Conservation (phyloP, 441 rosid genomes). For the Kokia cookei region DNA sequence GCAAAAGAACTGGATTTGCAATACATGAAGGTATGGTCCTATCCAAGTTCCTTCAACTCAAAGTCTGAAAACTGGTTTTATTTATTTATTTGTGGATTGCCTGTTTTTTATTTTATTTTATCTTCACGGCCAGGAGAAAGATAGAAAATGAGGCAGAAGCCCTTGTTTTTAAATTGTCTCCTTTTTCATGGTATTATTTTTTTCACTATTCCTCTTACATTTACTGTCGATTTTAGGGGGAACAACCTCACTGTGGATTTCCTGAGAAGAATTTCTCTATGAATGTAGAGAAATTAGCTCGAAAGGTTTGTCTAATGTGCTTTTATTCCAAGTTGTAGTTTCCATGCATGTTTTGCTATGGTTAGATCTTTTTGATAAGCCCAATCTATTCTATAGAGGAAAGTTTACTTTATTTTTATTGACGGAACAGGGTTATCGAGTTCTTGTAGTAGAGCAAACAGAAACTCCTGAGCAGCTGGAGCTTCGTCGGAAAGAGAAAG, state of each 20-base stretch:
- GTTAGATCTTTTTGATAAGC: conserved; percentile 12
- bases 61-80: background rate
- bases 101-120: background rate
- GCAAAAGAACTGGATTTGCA: conserved; percentile 93
- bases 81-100: background rate
- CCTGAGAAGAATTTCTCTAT: conserved; percentile 92
- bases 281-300: conserved; percentile 88
- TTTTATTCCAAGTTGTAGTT: conserved; percentile 9
- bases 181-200: conserved; percentile 1
- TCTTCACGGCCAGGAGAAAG: background rate
- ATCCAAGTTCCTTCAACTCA: conserved; percentile 2
- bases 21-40: conserved; percentile 84
- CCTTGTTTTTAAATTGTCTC: background rate
- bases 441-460: conserved; percentile 95
- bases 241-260: conserved; percentile 99
- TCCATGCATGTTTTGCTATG: background rate
- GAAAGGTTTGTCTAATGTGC: conserved; percentile 56
- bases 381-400: conserved; percentile 3
- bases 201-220: conserved; percentile 10
- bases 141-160: background rate
- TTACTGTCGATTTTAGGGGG: conserved; percentile 58
- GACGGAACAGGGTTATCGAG: conserved; percentile 83
- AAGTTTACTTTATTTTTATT: conserved; percentile 19
- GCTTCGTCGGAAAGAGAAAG: conserved; percentile 82
- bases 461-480: conserved; percentile 99